Evolutionary conservation across 192 early-diverging fungal genomes (phyloP).

Genomic region (Mortierella hygrophila): DNA sequence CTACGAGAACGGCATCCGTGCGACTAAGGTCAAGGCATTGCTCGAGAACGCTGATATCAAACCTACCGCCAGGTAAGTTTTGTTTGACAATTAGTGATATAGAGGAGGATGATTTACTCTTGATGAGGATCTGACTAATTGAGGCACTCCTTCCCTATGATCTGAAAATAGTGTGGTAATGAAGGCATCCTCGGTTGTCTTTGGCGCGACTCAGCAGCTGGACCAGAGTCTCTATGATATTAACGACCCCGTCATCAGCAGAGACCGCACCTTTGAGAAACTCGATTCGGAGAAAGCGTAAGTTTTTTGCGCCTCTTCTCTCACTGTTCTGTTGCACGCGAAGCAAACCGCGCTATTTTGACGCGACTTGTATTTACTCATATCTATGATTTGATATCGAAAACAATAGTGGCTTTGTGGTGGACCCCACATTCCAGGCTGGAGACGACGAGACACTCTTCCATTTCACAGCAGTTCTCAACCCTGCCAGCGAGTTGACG

Average conservation of each 20-base stretch:
- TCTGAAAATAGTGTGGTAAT: slow-evolving; percentile 23
- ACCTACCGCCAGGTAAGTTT: slow-evolving; percentile 17
- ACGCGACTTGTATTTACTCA: no score
- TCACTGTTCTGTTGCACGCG: no score
- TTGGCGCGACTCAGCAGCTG: slow-evolving; percentile 20
- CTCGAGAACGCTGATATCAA: slow-evolving; percentile 20
- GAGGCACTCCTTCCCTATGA: neutral
- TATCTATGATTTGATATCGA: neutral
- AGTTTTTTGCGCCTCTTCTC: neutral
- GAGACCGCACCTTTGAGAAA: slow-evolving; percentile 34
- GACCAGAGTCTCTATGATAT: slow-evolving; percentile 48
- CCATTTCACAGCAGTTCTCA: slow-evolving; percentile 71
- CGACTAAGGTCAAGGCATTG: slow-evolving; percentile 38
- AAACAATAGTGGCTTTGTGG: slow-evolving; percentile 32
- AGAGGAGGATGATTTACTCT: no score
- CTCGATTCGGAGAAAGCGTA: slow-evolving; percentile 32
- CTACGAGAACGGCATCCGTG: slow-evolving; percentile 70
- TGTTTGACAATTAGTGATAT: neutral
- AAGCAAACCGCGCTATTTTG: no score
- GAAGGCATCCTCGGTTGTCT: slow-evolving; percentile 33
- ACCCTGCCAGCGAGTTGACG: slow-evolving; percentile 83
- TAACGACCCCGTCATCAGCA: slow-evolving; percentile 23
- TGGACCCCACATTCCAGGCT: slow-evolving; percentile 30
- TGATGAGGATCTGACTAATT: neutral
- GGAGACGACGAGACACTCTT: slow-evolving; percentile 42